Percentiles rank a stretch among this genome's conserved stretches.
Evolutionary conservation across 2,329 filamentous ascomycete species (phyloP).

Genomic region (Aureobasidium sp.): DNA sequence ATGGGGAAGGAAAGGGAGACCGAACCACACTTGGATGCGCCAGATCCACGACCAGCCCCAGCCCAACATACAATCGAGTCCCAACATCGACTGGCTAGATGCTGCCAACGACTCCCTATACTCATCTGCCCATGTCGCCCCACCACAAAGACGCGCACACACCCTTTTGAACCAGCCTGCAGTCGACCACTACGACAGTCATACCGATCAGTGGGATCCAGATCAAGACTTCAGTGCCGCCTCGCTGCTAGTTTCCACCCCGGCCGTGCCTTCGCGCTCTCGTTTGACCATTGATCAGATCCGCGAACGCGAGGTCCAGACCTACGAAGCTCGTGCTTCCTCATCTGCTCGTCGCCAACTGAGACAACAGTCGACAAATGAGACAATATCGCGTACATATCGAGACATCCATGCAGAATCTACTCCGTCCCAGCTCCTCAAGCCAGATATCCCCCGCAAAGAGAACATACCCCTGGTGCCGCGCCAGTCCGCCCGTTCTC

Average conservation of each 20-base stretch:
- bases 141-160: slow-evolving; percentile 30
- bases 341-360: neutral
- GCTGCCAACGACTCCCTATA: slow-evolving; percentile 33
- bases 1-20: slow-evolving; percentile 43
- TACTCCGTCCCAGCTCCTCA: slow-evolving; percentile 13
- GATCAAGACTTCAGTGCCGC: slow-evolving; percentile 40
- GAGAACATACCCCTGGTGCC: slow-evolving; percentile 24
- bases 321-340: slow-evolving; percentile 27
- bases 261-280: slow-evolving; percentile 33
- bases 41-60: slow-evolving; percentile 23
- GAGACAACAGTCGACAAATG: neutral
- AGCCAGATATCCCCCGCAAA: slow-evolving; percentile 24
- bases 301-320: slow-evolving; percentile 36
- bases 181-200: slow-evolving; percentile 19
- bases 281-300: slow-evolving; percentile 35
- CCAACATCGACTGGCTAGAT: slow-evolving; percentile 23
- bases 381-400: neutral
- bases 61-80: slow-evolving; percentile 21
- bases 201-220: slow-evolving; percentile 25
- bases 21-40: slow-evolving; percentile 38
- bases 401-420: neutral
- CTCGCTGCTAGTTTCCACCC: slow-evolving; percentile 43
- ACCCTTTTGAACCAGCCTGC: slow-evolving; percentile 21
- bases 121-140: slow-evolving; percentile 36
- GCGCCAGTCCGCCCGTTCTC: slow-evolving; percentile 10